Percentiles rank a stretch among this genome's conserved stretches.
These are phyloP conservation scores for Penicillium goetzii DNA, from an alignment of 495 filamentous ascomycete genomes.

Conservation along the genomic window DNA sequence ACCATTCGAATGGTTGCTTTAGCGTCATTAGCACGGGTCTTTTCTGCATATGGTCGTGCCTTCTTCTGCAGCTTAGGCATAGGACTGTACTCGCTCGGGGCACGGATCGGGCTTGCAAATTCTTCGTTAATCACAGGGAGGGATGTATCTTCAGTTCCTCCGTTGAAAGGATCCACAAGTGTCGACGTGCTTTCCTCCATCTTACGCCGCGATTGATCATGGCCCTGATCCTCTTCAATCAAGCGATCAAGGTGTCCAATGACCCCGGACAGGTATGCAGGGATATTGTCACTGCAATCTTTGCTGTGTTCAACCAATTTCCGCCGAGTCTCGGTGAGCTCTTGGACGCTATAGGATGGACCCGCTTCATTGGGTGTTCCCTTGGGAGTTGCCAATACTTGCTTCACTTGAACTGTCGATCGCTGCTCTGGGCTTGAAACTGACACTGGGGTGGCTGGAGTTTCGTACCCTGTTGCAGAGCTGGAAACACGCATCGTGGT, in stretches of 20 bases:
- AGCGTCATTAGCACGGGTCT: constrained; percentile 32
- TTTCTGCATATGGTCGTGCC: constrained; percentile 24
- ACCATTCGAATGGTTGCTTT: constrained; percentile 55
- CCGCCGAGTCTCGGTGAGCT: constrained; percentile 60
- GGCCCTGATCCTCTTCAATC: constrained; percentile 50
- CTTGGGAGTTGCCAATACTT: constrained; percentile 7
- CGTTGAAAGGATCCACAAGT: constrained; percentile 60
- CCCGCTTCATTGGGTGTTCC: constrained; percentile 18
- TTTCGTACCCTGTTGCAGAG: constrained; percentile 49
- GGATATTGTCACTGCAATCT: constrained; percentile 42
- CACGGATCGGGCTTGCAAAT: constrained; percentile 28
- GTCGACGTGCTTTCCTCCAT: constrained; percentile 24
- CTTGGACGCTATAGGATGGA: constrained; percentile 51
- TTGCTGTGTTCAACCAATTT: constrained; percentile 53
- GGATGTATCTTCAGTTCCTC: constrained; percentile 37
- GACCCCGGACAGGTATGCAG: constrained; percentile 58
- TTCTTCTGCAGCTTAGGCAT: constrained; percentile 8
- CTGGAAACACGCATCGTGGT: constrained; percentile 51
- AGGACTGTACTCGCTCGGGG: constrained; percentile 7
- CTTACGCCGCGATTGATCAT: constrained; percentile 7
- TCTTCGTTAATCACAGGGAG: constrained; percentile 60
- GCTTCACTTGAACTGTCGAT: constrained; percentile 10
- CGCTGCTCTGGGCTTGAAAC: constrained; percentile 38
- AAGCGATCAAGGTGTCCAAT: constrained; percentile 65
- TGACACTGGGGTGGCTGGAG: constrained; percentile 57